phyloP scores from a whole-genome alignment of 257 asterid genomes.

The Buddleja alternifolia region DNA sequence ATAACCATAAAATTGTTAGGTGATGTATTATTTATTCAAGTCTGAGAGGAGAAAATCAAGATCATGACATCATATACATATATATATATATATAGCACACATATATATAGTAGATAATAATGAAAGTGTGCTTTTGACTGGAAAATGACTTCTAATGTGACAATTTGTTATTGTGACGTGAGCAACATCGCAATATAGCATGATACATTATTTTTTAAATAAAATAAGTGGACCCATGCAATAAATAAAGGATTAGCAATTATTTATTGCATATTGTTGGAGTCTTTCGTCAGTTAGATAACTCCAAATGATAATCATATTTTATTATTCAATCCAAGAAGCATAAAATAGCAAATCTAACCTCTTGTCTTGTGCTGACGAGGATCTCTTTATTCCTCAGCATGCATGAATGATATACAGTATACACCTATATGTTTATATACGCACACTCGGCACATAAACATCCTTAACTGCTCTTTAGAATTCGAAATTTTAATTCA shows the following conservation, averaged over 20 bases:
- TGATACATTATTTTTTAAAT: neutral
- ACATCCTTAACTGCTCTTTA: too few species aligned
- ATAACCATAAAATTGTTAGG: too few species aligned
- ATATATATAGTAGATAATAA: too few species aligned
- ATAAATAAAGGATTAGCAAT: slow-evolving; percentile 2
- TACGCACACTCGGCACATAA: too few species aligned
- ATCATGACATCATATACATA: neutral
- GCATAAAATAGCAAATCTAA: slow-evolving; percentile 1
- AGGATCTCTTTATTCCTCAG: neutral
- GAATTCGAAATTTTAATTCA: too few species aligned
- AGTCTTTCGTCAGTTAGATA: neutral
- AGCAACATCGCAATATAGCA: too few species aligned
- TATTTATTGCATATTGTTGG: neutral
- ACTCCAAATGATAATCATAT: neutral
- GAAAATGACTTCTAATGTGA: slow-evolving; percentile 16
- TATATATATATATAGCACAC: too few species aligned
- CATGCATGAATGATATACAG: too few species aligned
- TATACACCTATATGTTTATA: too few species aligned
- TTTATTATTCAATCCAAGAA: too few species aligned
- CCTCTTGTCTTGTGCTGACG: neutral
- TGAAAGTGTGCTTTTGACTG: neutral
- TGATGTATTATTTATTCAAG: too few species aligned
- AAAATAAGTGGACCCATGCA: slow-evolving; percentile 1
- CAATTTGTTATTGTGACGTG: neutral
- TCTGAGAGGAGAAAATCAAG: neutral